These are phyloP conservation scores for Dalechampia spathulata DNA, from an alignment of 441 rosid genomes.

Conservation along the genomic window DNA sequence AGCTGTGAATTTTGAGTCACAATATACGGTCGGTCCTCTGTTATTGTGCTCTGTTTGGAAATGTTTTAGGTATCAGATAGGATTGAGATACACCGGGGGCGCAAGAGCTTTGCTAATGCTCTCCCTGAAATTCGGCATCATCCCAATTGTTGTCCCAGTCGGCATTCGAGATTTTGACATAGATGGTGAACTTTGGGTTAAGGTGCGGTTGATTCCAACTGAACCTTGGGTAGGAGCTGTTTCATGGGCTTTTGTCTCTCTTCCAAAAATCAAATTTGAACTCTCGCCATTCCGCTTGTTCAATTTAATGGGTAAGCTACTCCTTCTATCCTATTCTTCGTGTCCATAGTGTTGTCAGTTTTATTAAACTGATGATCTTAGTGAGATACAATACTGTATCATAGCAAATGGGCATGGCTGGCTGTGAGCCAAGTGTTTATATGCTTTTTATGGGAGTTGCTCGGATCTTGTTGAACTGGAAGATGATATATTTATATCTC, in stretches of 20 bases:
- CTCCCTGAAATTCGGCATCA: slow-evolving; percentile 68
- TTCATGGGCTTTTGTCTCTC: slow-evolving; percentile 92
- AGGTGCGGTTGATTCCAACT: slow-evolving; percentile 74
- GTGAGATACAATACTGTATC: too few species aligned
- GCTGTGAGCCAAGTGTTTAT: too few species aligned
- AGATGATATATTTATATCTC: background rate
- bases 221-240: slow-evolving; percentile 95
- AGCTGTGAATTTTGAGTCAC: background rate
- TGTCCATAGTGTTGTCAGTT: background rate
- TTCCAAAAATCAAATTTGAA: slow-evolving; percentile 91
- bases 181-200: slow-evolving; percentile 98
- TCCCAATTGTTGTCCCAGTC: slow-evolving; percentile 80
- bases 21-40: too few species aligned
- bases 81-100: slow-evolving; percentile 90
- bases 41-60: too few species aligned
- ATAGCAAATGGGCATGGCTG: background rate
- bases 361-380: background rate
- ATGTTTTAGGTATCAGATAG: slow-evolving; percentile 77
- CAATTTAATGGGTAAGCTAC: slow-evolving; percentile 81
- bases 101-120: slow-evolving; percentile 88
- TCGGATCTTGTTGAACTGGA: background rate
- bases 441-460: background rate
- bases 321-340: background rate
- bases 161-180: slow-evolving; percentile 91
- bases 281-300: slow-evolving; percentile 86